These are phyloP conservation scores for Volvox africanus DNA, from an alignment of 139 green algal species.

Conservation along the genomic window DNA sequence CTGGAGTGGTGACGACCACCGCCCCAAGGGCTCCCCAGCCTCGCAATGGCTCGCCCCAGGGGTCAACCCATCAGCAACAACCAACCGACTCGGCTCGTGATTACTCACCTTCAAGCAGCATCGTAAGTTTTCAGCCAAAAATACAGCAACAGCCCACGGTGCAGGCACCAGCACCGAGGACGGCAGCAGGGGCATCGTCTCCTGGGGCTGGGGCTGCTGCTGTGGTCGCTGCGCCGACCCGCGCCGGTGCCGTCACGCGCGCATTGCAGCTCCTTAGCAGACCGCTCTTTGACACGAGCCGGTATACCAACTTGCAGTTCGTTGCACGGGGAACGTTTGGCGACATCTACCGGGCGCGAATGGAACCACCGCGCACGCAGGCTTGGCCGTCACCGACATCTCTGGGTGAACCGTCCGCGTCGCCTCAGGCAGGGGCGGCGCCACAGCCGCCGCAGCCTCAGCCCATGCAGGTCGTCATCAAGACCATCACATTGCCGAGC, in stretches of 20 bases:
- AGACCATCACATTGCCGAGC: slow-evolving; percentile 74
- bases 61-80: not conserved
- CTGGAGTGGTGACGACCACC: not conserved
- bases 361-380: not conserved
- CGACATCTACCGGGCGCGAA: slow-evolving; percentile 65
- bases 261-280: slow-evolving; percentile 72
- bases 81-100: not conserved
- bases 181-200: too few species aligned
- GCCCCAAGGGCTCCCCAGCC: not conserved
- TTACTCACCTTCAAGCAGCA: not conserved
- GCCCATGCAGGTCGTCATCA: slow-evolving; percentile 64
- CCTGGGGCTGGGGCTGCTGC: not conserved
- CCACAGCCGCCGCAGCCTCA: not conserved
- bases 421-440: not conserved
- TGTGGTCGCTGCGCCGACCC: not conserved
- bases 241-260: slow-evolving; percentile 33
- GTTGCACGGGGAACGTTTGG: slow-evolving; percentile 68
- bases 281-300: slow-evolving; percentile 61
- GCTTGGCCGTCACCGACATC: not conserved
- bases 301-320: slow-evolving; percentile 63
- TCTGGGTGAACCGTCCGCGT: not conserved
- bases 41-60: not conserved
- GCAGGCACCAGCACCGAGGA: not conserved
- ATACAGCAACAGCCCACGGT: not conserved
- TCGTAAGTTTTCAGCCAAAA: too few species aligned